These are phyloP conservation scores for Chlorella sp. DNA, from an alignment of 139 green algal genomes.

Conservation along the genomic window DNA sequence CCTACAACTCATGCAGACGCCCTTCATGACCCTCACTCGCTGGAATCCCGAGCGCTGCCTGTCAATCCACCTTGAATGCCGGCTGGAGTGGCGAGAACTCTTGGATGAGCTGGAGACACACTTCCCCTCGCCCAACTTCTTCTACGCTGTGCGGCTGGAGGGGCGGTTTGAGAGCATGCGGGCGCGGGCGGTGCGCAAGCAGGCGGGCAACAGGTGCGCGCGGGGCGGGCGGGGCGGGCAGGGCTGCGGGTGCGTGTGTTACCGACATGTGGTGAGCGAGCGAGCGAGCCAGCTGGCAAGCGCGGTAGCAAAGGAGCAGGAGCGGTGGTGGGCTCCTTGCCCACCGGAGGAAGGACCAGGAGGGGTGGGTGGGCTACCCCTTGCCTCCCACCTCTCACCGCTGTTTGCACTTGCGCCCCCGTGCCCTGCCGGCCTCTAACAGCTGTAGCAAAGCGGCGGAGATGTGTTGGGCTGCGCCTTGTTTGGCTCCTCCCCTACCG, in stretches of 20 bases:
- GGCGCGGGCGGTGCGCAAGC: slow-evolving; percentile 17
- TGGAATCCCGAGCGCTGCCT: background rate
- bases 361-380: too few relatives aligned
- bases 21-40: slow-evolving; percentile 30
- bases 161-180: background rate
- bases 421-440: too few relatives aligned
- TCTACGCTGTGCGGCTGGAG: slow-evolving; percentile 19
- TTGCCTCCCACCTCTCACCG: background rate
- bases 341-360: background rate
- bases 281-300: background rate
- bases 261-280: background rate
- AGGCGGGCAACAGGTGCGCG: slow-evolving; percentile 16
- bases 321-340: background rate
- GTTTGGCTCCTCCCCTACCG: too few relatives aligned
- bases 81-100: background rate
- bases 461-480: too few relatives aligned
- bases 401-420: background rate
- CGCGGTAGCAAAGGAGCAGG: background rate
- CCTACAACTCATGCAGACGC: background rate
- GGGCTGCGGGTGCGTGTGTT: background rate
- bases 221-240: background rate
- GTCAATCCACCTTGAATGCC: background rate
- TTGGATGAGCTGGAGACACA: background rate
- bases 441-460: too few relatives aligned
- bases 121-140: slow-evolving; percentile 22